Conservation (phyloP, 371 early-diverging fungal species). For the Apophysomyces ossiformis region DNA sequence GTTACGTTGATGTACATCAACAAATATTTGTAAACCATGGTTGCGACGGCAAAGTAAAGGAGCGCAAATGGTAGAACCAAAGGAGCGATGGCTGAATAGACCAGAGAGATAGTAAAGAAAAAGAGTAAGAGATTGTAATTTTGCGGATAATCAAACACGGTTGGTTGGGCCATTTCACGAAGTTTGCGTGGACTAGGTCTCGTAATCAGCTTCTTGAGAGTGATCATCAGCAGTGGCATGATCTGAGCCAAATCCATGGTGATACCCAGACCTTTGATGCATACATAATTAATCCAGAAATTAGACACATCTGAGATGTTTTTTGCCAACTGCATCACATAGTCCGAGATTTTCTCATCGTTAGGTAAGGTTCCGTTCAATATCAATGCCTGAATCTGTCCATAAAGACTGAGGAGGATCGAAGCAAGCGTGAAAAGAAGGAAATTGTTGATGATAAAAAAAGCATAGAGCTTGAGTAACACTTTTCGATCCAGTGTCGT, state of each 20-base stretch:
- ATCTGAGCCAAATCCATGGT: constrained; percentile 74
- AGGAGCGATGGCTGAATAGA: constrained; percentile 79
- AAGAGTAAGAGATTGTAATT: constrained; percentile 75
- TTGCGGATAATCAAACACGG: constrained; percentile 72
- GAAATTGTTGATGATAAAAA: constrained; percentile 74
- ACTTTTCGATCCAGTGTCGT: constrained; percentile 74
- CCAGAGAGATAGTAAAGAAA: constrained; percentile 71
- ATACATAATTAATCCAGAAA: constrained; percentile 78
- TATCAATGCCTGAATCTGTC: constrained; percentile 47
- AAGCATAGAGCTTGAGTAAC: constrained; percentile 76
- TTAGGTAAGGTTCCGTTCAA: constrained; percentile 41
- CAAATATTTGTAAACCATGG: constrained; percentile 70
- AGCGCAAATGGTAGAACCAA: constrained; percentile 70
- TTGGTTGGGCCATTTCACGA: constrained; percentile 65
- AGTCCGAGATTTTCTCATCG: constrained; percentile 14
- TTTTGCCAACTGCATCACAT: constrained; percentile 40
- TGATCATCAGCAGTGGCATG: constrained; percentile 61
- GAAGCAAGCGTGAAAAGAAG: constrained; percentile 65
- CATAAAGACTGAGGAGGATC: constrained; percentile 61
- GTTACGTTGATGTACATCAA: constrained; percentile 64
- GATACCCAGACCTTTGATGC: constrained; percentile 57
- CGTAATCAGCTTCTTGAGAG: constrained; percentile 64
- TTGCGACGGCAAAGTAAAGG: constrained; percentile 67
- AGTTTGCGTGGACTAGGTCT: constrained; percentile 77
- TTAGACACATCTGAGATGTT: constrained; percentile 48